These are phyloP conservation scores for Colletotrichum cuscutae DNA, from an alignment of 2,329 filamentous ascomycete species.

Conservation along the genomic window DNA sequence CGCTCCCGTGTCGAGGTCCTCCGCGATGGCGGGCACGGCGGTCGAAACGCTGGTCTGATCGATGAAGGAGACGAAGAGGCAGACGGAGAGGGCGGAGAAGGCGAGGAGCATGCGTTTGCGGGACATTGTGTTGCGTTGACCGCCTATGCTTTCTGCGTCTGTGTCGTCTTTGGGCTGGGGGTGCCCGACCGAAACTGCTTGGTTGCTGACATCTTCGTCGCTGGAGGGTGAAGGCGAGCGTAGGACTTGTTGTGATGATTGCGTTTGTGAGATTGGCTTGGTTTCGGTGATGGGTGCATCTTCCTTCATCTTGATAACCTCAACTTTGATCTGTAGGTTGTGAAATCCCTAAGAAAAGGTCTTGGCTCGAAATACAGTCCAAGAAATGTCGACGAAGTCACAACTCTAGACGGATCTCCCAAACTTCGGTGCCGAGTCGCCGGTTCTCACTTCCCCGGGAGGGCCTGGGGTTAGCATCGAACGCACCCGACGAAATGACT, in stretches of 20 bases:
- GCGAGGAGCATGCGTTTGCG: constrained; percentile 44
- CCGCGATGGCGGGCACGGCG: constrained; percentile 49
- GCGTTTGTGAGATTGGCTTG: not conserved
- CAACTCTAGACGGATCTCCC: not conserved
- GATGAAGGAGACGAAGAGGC: constrained; percentile 47
- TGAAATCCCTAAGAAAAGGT: not conserved
- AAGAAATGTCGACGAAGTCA: not conserved
- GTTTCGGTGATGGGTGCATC: not conserved
- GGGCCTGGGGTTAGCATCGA: not conserved
- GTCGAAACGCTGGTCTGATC: constrained; percentile 49
- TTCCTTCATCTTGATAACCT: constrained; percentile 23
- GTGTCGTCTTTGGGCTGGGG: constrained; percentile 14
- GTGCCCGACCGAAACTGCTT: not conserved
- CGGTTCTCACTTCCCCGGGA: constrained; percentile 5
- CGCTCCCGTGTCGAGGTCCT: constrained; percentile 43
- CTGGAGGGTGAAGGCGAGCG: not conserved
- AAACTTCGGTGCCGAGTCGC: constrained; percentile 24
- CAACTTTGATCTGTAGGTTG: not conserved
- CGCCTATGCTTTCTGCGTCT: constrained; percentile 40
- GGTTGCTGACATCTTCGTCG: constrained; percentile 7
- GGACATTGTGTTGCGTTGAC: constrained; percentile 48
- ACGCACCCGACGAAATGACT: not conserved
- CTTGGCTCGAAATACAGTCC: not conserved
- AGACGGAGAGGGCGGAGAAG: constrained; percentile 42
- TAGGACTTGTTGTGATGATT: not conserved